phyloP scores from a whole-genome alignment of 1,284 basidiomycete genomes.

The Pseudozyma sp. region DNA sequence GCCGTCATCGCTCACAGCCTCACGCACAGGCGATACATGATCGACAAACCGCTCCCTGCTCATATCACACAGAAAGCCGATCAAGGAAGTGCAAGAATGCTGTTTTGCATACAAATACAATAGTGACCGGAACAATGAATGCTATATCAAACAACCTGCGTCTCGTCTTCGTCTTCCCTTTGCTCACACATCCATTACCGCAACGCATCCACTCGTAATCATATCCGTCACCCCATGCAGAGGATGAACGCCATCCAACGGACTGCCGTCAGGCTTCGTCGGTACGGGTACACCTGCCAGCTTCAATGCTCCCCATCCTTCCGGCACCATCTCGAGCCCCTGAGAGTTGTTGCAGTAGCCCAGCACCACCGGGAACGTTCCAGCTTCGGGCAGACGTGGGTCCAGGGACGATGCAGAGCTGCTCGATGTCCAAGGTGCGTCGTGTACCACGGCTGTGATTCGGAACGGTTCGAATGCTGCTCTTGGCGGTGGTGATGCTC shows the following conservation, averaged over 20 bases:
- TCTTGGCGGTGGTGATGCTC: constrained; percentile 5
- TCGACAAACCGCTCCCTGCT: no score
- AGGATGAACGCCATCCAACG: constrained; percentile 29
- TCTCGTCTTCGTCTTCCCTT: neutral
- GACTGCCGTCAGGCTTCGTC: constrained; percentile 11
- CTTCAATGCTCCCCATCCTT: constrained; percentile 49
- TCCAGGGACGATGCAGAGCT: constrained; percentile 11
- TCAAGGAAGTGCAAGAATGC: no score
- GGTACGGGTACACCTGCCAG: constrained; percentile 24
- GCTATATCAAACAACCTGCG: no score
- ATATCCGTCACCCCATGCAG: constrained; percentile 46
- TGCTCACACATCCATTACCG: constrained; percentile 53
- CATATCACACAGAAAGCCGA: no score
- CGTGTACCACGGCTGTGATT: constrained; percentile 46
- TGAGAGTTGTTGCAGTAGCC: constrained; percentile 50
- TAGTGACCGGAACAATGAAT: no score
- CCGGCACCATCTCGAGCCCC: constrained; percentile 48
- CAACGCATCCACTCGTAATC: constrained; percentile 47
- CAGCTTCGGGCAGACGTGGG: constrained; percentile 38
- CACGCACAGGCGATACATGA: no score
- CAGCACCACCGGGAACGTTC: constrained; percentile 53
- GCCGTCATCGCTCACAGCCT: no score
- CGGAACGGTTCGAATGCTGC: constrained; percentile 33
- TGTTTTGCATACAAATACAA: constrained; percentile 12
- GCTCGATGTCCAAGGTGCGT: constrained; percentile 32